phyloP scores from a whole-genome alignment of 2,329 filamentous ascomycete species.

The Dichotomopilus funicola region DNA sequence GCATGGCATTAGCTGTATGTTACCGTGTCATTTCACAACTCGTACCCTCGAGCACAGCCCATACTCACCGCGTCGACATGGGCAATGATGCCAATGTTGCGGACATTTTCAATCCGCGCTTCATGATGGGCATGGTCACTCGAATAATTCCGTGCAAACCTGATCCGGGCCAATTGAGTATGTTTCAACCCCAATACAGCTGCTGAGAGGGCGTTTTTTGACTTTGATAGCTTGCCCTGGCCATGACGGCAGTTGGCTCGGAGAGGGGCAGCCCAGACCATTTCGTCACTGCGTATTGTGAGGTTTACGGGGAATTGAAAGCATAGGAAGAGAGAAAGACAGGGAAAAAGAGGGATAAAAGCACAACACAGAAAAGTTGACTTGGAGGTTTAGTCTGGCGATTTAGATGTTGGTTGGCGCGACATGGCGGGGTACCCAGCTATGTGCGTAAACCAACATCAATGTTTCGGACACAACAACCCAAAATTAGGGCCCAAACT shows the following conservation, averaged over 20 bases:
- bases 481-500: too few species aligned
- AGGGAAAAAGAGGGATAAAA: too few species aligned
- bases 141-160: constrained; percentile 13
- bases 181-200: constrained; percentile 14
- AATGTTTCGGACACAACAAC: neutral
- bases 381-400: constrained; percentile 13
- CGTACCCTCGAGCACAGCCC: neutral
- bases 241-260: constrained; percentile 9
- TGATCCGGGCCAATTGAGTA: constrained; percentile 7
- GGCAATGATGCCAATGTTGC: constrained; percentile 97
- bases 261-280: constrained; percentile 12
- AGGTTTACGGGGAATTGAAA: neutral
- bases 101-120: constrained; percentile 53
- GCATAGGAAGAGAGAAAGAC: neutral
- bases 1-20: constrained; percentile 13
- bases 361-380: too few species aligned
- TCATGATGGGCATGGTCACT: constrained; percentile 29
- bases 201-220: neutral
- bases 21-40: neutral
- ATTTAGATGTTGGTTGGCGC: constrained; percentile 1
- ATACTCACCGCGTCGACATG: constrained; percentile 79
- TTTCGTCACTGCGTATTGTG: neutral
- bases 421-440: constrained; percentile 10
- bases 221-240: neutral
- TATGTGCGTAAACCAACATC: neutral